Evolutionary conservation across 2,329 filamentous ascomycete species (phyloP).

Genomic region (Xylariaceae sp.): DNA sequence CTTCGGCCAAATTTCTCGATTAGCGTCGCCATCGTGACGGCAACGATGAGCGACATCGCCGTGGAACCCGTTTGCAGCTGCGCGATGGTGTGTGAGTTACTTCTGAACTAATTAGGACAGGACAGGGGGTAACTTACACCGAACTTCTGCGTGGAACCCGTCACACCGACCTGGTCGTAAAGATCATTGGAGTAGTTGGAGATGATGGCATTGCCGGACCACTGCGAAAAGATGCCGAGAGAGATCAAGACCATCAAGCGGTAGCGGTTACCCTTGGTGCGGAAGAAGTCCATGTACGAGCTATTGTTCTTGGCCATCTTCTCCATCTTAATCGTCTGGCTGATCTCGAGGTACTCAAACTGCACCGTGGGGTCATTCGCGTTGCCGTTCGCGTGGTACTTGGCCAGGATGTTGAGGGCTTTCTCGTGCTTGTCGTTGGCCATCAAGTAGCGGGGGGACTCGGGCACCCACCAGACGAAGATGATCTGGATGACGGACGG

Average conservation of each 20-base stretch:
- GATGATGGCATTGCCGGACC: conserved; percentile 55
- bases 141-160: conserved; percentile 40
- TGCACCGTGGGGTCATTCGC: conserved; percentile 48
- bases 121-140: conserved; percentile 33
- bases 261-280: conserved; percentile 53
- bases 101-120: conserved; percentile 14
- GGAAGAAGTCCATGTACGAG: conserved; percentile 50
- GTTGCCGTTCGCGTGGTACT: conserved; percentile 54
- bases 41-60: conserved; percentile 48
- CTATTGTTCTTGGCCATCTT: conserved; percentile 42
- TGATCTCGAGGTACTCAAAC: conserved; percentile 56
- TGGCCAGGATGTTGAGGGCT: conserved; percentile 49
- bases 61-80: conserved; percentile 45
- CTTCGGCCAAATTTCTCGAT: conserved; percentile 52
- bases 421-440: conserved; percentile 49
- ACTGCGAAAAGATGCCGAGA: conserved; percentile 55
- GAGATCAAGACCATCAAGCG: conserved; percentile 48
- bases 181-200: conserved; percentile 53
- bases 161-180: conserved; percentile 50
- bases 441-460: conserved; percentile 41
- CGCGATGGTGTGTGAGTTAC: conserved; percentile 23
- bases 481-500: conserved; percentile 44
- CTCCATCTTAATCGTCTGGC: conserved; percentile 51
- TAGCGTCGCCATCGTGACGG: conserved; percentile 46
- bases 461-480: conserved; percentile 43